A percentile compares a stretch with the other conserved stretches of the same genome.
Conservation (phyloP, 192 early-diverging fungal genomes). For the Rhizoclosmatium globosum region DNA sequence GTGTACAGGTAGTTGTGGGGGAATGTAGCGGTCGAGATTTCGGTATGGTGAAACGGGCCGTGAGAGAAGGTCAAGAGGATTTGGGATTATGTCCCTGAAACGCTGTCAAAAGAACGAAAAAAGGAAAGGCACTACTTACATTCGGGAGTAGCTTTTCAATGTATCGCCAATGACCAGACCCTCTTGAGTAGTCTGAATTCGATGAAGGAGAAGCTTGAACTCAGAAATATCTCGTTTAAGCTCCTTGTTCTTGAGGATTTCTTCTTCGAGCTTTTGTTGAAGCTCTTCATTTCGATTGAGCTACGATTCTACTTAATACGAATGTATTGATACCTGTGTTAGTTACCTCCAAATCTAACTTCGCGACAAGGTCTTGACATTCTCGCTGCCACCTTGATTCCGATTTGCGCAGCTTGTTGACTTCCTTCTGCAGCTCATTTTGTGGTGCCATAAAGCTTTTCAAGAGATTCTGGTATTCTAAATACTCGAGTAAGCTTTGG, state of each 20-base stretch:
- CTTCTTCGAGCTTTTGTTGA: constrained; percentile 44
- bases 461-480: constrained; percentile 57
- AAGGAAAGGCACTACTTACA: neutral
- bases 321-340: neutral
- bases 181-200: constrained; percentile 38
- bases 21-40: neutral
- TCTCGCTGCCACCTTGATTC: constrained; percentile 60
- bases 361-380: constrained; percentile 59
- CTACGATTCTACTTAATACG: constrained; percentile 2
- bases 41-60: neutral
- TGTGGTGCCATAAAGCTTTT: constrained; percentile 56
- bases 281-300: constrained; percentile 55
- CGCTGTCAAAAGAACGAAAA: neutral
- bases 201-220: constrained; percentile 50
- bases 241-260: constrained; percentile 52
- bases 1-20: neutral
- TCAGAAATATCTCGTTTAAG: constrained; percentile 58
- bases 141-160: neutral
- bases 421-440: constrained; percentile 55
- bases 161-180: neutral
- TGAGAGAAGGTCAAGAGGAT: neutral
- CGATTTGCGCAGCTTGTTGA: constrained; percentile 42
- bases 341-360: constrained; percentile 56
- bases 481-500: neutral
- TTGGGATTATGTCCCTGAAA: constrained; percentile 20